phyloP scores from a whole-genome alignment of 1,139 yeast genomes.

The Hyphopichia buzzinii region DNA sequence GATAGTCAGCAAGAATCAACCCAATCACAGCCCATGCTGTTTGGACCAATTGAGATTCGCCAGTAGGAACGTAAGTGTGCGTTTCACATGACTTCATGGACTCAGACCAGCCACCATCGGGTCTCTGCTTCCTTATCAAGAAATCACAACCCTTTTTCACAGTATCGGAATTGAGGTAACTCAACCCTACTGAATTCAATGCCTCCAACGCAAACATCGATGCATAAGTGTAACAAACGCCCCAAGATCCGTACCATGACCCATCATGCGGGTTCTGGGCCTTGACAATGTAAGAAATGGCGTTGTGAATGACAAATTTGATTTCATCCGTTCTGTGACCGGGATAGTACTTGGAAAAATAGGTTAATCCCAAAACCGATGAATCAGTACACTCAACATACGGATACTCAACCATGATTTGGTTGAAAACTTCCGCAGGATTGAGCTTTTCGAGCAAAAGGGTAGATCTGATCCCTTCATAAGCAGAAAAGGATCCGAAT shows the following conservation, averaged over 20 bases:
- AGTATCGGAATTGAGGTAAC: conserved; percentile 57
- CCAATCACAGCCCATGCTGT: conserved; percentile 94
- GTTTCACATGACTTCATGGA: conserved; percentile 80
- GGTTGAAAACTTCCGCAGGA: conserved; percentile 97
- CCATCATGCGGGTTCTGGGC: conserved; percentile 73
- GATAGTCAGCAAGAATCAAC: conserved; percentile 76
- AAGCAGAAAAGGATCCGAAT: conserved; percentile 90
- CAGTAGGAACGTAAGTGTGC: conserved; percentile 65
- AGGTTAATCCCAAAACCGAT: conserved; percentile 81
- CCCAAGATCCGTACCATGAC: conserved; percentile 99
- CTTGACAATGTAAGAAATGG: conserved; percentile 65
- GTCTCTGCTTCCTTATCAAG: conserved; percentile 67
- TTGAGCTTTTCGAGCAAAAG: conserved; percentile 73
- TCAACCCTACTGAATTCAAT: conserved; percentile 63
- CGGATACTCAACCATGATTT: conserved; percentile 97
- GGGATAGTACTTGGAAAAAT: conserved; percentile 63
- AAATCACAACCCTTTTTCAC: conserved; percentile 85
- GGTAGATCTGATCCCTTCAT: conserved; percentile 83
- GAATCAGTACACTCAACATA: conserved; percentile 98
- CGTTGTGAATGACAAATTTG: conserved; percentile 63
- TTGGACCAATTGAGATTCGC: conserved; percentile 74
- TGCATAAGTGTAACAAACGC: conserved; percentile 93
- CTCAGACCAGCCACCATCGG: conserved; percentile 98
- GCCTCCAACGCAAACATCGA: conserved; percentile 99
- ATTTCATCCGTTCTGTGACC: conserved; percentile 68